Evolutionary conservation across 257 asterid species (phyloP).

Genomic region (Jasminum sambac): DNA sequence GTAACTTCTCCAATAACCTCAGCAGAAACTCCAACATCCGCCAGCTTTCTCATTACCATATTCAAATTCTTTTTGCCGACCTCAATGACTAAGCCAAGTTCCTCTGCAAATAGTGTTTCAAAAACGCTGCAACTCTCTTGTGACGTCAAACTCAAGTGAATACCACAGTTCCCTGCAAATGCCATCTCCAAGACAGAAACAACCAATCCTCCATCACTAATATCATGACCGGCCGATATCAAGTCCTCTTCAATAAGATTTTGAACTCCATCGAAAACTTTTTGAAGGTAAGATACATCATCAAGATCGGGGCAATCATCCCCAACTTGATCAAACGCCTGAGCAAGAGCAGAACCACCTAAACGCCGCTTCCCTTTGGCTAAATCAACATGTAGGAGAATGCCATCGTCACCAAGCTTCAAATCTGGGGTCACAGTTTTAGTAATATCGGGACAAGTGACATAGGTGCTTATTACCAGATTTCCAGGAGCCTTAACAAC

Average conservation of each 20-base stretch:
- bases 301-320: slow-evolving; percentile 86
- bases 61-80: slow-evolving; percentile 50
- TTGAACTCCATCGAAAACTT: slow-evolving; percentile 74
- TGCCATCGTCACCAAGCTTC: slow-evolving; percentile 79
- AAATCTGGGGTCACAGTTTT: slow-evolving; percentile 89
- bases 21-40: slow-evolving; percentile 45
- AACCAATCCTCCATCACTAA: slow-evolving; percentile 89
- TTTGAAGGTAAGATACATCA: slow-evolving; percentile 68
- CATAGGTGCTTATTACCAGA: slow-evolving; percentile 85
- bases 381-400: slow-evolving; percentile 83
- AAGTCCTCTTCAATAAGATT: slow-evolving; percentile 64
- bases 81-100: slow-evolving; percentile 81
- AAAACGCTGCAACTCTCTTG: slow-evolving; percentile 35
- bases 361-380: slow-evolving; percentile 79
- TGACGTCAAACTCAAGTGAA: slow-evolving; percentile 52
- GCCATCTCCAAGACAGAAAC: slow-evolving; percentile 89
- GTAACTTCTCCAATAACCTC: slow-evolving; percentile 70
- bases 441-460: slow-evolving; percentile 91
- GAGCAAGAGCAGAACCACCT: slow-evolving; percentile 96
- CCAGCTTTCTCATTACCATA: slow-evolving; percentile 46
- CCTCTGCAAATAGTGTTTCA: slow-evolving; percentile 80
- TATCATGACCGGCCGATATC: slow-evolving; percentile 90
- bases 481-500: slow-evolving; percentile 97
- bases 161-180: slow-evolving; percentile 87
- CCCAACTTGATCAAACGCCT: slow-evolving; percentile 85